Evolutionary conservation across 306 rosid species (phyloP).

Genomic region (Albizia julibrissin): DNA sequence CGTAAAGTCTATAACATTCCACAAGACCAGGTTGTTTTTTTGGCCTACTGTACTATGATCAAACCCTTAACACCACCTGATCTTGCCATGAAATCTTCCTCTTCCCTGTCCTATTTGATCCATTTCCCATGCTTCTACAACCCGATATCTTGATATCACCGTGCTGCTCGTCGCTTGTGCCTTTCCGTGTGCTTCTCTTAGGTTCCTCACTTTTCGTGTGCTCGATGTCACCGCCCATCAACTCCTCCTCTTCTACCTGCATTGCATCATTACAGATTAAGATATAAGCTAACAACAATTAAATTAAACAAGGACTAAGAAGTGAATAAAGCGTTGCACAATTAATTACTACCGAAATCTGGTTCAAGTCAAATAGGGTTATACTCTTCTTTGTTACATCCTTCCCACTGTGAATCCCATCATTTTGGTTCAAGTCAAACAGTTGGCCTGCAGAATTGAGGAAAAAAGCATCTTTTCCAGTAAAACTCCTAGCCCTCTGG

Average conservation of each 20-base stretch:
- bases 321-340: neutral
- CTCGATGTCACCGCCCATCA: conserved; percentile 52
- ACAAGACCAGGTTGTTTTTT: conserved; percentile 13
- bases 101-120: conserved; percentile 75
- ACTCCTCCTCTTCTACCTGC: conserved; percentile 91
- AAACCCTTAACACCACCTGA: conserved; percentile 91
- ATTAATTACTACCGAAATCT: conserved; percentile 75
- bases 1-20: conserved; percentile 28
- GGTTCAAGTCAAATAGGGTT: conserved; percentile 84
- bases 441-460: conserved; percentile 41
- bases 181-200: conserved; percentile 62
- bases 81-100: conserved; percentile 99
- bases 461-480: conserved; percentile 50
- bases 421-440: conserved; percentile 66
- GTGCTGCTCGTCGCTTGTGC: conserved; percentile 62
- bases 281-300: conserved; percentile 26
- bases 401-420: conserved; percentile 55
- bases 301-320: conserved; percentile 17
- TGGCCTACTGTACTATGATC: conserved; percentile 41
- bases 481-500: conserved; percentile 54
- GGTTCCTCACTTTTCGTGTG: conserved; percentile 59
- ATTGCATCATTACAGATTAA: conserved; percentile 1
- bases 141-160: conserved; percentile 66
- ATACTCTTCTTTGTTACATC: conserved; percentile 59
- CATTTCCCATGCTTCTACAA: conserved; percentile 73